Percentiles rank a stretch among this genome's conserved stretches.
Evolutionary conservation across 2,329 filamentous ascomycete species (phyloP).

Genomic region (Fusarium acutatum): DNA sequence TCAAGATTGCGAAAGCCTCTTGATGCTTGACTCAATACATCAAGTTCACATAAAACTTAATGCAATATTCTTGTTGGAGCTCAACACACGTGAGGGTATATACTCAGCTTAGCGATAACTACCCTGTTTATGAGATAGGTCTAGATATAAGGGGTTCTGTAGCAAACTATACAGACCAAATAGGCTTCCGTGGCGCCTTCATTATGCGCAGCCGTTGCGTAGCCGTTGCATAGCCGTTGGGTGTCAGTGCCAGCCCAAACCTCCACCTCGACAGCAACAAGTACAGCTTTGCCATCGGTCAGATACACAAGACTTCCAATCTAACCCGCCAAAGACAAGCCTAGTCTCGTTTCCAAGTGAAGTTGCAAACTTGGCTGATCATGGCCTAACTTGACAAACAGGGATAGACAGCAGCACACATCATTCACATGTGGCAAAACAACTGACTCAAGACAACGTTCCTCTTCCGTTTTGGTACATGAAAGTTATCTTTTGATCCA

Average conservation of each 20-base stretch:
- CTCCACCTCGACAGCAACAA: not conserved
- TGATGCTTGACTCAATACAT: not conserved
- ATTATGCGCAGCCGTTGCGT: not conserved
- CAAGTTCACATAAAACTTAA: not conserved
- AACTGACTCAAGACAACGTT: slow-evolving; percentile 16
- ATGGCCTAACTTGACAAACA: not conserved
- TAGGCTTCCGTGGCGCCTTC: not conserved
- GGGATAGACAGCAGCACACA: not conserved
- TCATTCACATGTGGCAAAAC: slow-evolving; percentile 1
- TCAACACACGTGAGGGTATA: not conserved
- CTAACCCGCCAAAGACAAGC: not conserved
- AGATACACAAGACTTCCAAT: not conserved
- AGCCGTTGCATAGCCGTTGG: not conserved
- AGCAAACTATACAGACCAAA: not conserved
- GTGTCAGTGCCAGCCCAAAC: not conserved
- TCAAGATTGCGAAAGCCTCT: not conserved
- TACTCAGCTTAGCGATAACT: not conserved
- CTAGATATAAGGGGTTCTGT: not conserved
- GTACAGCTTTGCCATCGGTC: not conserved
- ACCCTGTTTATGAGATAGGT: not conserved
- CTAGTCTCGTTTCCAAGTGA: not conserved
- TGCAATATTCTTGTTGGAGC: not conserved
- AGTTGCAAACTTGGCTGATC: not conserved
- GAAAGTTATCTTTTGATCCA: not conserved
- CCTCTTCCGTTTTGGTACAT: slow-evolving; percentile 4